Evolutionary conservation across 257 asterid genomes (phyloP).

Genomic region (Penstemon barbatus): DNA sequence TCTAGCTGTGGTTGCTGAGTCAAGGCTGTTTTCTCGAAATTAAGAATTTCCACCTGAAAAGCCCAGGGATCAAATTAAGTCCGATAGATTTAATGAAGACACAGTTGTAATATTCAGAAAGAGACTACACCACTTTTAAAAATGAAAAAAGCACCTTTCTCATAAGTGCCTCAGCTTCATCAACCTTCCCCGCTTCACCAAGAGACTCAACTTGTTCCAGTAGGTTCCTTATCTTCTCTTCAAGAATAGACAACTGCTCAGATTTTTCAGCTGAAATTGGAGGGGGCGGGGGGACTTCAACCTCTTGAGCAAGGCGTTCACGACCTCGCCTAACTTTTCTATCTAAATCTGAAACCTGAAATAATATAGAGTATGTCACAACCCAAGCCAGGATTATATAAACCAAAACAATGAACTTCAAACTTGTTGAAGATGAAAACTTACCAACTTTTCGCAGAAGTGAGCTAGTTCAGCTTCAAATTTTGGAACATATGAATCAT

Average conservation of each 20-base stretch:
- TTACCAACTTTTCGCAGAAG: conserved; percentile 89
- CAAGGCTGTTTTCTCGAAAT: conserved; percentile 69
- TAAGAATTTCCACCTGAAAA: conserved; percentile 84
- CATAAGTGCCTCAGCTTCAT: conserved; percentile 99
- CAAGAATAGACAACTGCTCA: conserved; percentile 81
- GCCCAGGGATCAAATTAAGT: conserved; percentile 14
- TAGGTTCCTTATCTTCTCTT: conserved; percentile 90
- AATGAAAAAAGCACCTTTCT: conserved; percentile 62
- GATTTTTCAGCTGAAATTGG: conserved; percentile 93
- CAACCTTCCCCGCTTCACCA: conserved; percentile 98
- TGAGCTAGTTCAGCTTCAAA: conserved; percentile 95
- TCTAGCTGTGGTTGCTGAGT: conserved; percentile 80
- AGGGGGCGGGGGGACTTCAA: conserved; percentile 87
- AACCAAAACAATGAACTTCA: conserved; percentile 13
- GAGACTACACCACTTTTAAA: neutral
- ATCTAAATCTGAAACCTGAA: conserved; percentile 88
- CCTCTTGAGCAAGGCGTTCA: conserved; percentile 93
- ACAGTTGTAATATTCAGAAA: conserved; percentile 1
- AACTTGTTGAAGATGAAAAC: conserved; percentile 33
- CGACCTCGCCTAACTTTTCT: conserved; percentile 96
- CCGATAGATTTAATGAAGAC: conserved; percentile 9
- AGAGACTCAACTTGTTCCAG: conserved; percentile 99
- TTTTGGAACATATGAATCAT: conserved; percentile 76
- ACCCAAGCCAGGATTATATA: conserved; percentile 5
- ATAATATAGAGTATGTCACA: conserved; percentile 4